These are phyloP conservation scores for Backusella luteola DNA, from an alignment of 192 early-diverging fungal genomes.

Conservation along the genomic window DNA sequence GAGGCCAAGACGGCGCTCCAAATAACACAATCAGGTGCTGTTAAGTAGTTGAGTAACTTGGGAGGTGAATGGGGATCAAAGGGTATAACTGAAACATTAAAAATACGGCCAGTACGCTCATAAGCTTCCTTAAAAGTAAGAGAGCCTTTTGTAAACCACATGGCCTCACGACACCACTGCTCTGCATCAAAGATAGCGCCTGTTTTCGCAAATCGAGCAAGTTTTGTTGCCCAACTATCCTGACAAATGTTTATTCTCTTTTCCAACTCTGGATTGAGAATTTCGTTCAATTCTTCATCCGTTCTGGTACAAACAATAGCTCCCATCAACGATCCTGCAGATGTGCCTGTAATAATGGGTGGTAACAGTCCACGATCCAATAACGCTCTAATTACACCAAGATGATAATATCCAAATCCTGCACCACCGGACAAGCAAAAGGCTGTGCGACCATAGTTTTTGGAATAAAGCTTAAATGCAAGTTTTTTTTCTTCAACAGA, in stretches of 20 bases:
- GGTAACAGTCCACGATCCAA: conserved; percentile 69
- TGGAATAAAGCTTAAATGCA: conserved; percentile 61
- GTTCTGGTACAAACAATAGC: conserved; percentile 70
- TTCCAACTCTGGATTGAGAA: conserved; percentile 54
- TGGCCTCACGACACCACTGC: conserved; percentile 63
- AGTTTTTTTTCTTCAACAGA: conserved; percentile 55
- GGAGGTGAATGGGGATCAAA: conserved; percentile 72
- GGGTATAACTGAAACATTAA: conserved; percentile 82
- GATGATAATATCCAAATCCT: conserved; percentile 65
- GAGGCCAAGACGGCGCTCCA: conserved; percentile 84
- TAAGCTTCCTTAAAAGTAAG: conserved; percentile 93
- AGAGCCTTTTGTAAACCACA: conserved; percentile 71
- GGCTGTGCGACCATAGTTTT: conserved; percentile 73
- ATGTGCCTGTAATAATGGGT: conserved; percentile 77
- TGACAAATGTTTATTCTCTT: conserved; percentile 53
- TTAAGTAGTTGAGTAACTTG: conserved; percentile 87
- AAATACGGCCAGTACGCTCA: conserved; percentile 78
- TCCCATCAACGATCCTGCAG: conserved; percentile 61
- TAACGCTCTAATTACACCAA: conserved; percentile 72
- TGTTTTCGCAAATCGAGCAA: conserved; percentile 33
- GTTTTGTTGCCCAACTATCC: conserved; percentile 39
- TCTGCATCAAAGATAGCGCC: conserved; percentile 59
- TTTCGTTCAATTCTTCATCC: conserved; percentile 56
- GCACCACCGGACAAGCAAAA: conserved; percentile 81
- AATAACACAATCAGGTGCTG: conserved; percentile 81